Percentiles rank a stretch among this genome's conserved stretches.
phyloP scores from a whole-genome alignment of 495 filamentous ascomycete genomes.

The Polyplosphaeria fusca region DNA sequence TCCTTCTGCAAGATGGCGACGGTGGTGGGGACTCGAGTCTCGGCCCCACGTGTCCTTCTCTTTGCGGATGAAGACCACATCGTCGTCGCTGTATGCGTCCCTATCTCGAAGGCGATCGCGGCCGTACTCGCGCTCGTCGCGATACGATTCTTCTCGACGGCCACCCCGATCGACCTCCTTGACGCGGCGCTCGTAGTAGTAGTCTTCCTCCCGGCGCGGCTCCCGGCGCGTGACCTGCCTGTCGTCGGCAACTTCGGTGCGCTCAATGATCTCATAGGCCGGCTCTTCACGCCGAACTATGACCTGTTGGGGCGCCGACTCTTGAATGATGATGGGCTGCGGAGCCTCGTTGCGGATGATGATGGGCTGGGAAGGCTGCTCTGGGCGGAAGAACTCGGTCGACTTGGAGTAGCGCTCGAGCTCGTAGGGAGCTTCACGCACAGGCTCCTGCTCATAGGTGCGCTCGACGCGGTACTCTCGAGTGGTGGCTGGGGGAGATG shows the following conservation, averaged over 20 bases:
- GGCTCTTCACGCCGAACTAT: conserved; percentile 60
- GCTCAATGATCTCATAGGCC: conserved; percentile 65
- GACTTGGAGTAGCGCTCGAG: conserved; percentile 63
- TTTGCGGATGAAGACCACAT: conserved; percentile 57
- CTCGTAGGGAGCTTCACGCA: conserved; percentile 40
- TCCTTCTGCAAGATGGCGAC: conserved; percentile 81
- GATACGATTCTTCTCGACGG: conserved; percentile 40
- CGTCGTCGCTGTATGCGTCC: conserved; percentile 58
- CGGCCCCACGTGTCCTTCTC: conserved; percentile 45
- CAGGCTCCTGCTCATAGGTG: conserved; percentile 33
- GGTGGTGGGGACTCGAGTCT: conserved; percentile 62
- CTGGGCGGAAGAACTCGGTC: conserved; percentile 60
- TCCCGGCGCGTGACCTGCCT: conserved; percentile 47
- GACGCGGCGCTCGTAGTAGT: conserved; percentile 62
- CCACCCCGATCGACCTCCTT: conserved; percentile 46
- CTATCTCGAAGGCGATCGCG: conserved; percentile 52
- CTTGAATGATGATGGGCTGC: conserved; percentile 71
- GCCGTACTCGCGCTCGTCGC: conserved; percentile 51
- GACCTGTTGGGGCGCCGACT: conserved; percentile 62
- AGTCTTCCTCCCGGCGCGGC: conserved; percentile 53
- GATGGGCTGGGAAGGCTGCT: conserved; percentile 58
- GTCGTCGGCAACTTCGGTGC: conserved; percentile 53
- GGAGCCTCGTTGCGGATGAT: conserved; percentile 62
- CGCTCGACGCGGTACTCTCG: conserved; percentile 39
- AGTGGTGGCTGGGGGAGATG: conserved; percentile 30